These are phyloP conservation scores for Talaromyces sp. DNA, from an alignment of 2,329 filamentous ascomycete species.

Conservation along the genomic window DNA sequence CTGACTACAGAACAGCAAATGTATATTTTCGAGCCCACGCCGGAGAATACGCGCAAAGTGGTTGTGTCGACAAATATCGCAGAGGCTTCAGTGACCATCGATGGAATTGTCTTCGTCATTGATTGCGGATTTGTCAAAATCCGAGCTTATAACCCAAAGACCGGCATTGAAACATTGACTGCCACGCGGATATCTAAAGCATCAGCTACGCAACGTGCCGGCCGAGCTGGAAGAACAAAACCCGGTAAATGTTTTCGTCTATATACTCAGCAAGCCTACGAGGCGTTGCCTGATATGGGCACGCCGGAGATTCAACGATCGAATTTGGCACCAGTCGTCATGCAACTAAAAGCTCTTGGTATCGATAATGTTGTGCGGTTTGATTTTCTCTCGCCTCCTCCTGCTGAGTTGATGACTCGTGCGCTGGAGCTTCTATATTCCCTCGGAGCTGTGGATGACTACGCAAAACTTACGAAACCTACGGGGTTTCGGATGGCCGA, in stretches of 20 bases:
- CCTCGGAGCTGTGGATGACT: slow-evolving; percentile 80
- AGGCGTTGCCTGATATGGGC: slow-evolving; percentile 66
- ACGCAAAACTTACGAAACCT: slow-evolving; percentile 85
- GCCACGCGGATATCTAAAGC: slow-evolving; percentile 82
- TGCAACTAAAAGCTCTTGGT: slow-evolving; percentile 91
- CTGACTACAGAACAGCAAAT: slow-evolving; percentile 89
- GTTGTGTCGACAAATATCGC: slow-evolving; percentile 95
- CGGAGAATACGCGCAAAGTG: slow-evolving; percentile 81
- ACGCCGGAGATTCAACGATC: slow-evolving; percentile 89
- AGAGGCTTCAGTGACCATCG: slow-evolving; percentile 92
- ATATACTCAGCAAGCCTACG: slow-evolving; percentile 75
- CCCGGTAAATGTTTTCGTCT: slow-evolving; percentile 93
- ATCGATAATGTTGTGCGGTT: slow-evolving; percentile 94
- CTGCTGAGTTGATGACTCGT: slow-evolving; percentile 77
- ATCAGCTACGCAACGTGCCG: slow-evolving; percentile 86
- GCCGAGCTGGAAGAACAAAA: slow-evolving; percentile 82
- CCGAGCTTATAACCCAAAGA: slow-evolving; percentile 76
- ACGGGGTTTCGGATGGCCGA: slow-evolving; percentile 92
- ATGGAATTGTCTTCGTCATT: slow-evolving; percentile 85
- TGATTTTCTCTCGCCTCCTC: slow-evolving; percentile 81
- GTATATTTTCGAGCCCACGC: slow-evolving; percentile 84
- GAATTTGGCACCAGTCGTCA: slow-evolving; percentile 80
- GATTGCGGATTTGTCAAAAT: slow-evolving; percentile 91
- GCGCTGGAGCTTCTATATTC: slow-evolving; percentile 86
- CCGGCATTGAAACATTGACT: slow-evolving; percentile 84